Conservation (phyloP, 805 yeast species). For the Candida germanica region DNA sequence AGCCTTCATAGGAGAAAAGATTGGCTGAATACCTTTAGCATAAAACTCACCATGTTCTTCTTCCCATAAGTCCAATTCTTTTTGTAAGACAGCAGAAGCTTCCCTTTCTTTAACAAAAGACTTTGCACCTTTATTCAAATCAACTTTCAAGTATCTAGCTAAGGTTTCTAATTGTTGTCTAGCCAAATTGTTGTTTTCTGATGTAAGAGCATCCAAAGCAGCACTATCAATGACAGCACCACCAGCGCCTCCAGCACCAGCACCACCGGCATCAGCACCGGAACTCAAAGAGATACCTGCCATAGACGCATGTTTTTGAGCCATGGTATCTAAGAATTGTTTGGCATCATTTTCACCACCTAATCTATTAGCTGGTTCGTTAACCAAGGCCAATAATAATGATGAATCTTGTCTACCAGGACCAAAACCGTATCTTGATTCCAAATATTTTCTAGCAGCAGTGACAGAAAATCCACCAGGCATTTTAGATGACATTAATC, state of each 20-base stretch:
- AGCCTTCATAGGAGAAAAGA: conserved; percentile 88
- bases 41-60: conserved; percentile 85
- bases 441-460: conserved; percentile 86
- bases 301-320: conserved; percentile 80
- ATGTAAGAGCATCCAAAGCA: conserved; percentile 80
- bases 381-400: conserved; percentile 75
- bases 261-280: conserved; percentile 55
- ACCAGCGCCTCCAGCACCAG: conserved; percentile 56
- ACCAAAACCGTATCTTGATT: conserved; percentile 89
- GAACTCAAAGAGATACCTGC: conserved; percentile 76
- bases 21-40: conserved; percentile 86
- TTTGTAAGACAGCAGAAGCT: conserved; percentile 77
- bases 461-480: conserved; percentile 98
- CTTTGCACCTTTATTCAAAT: conserved; percentile 87
- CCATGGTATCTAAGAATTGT: conserved; percentile 75
- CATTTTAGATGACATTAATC: conserved; percentile 95
- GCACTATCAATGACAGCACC: conserved; percentile 93
- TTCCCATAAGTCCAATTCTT: conserved; percentile 88
- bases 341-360: conserved; percentile 88
- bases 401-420: conserved; percentile 93
- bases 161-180: conserved; percentile 83
- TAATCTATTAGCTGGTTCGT: conserved; percentile 89
- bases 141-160: conserved; percentile 92
- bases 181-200: conserved; percentile 67
- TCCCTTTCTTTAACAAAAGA: conserved; percentile 78